Percentiles rank a stretch among this genome's conserved stretches.
phyloP scores from a whole-genome alignment of 2,329 filamentous ascomycete genomes.

The Alternaria metachromatica region DNA sequence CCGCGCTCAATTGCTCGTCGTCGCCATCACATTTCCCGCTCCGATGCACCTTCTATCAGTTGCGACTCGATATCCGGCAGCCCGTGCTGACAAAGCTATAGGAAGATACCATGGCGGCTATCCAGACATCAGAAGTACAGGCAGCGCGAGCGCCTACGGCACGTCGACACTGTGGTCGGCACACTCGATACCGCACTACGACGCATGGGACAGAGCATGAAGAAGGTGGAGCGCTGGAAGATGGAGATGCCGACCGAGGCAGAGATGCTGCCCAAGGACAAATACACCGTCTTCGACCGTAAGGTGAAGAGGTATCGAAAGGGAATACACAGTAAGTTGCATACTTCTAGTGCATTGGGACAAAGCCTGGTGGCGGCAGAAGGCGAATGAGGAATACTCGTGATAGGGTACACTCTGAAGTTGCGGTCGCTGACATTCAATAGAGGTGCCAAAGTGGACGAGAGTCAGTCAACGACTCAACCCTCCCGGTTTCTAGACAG shows the following conservation, averaged over 20 bases:
- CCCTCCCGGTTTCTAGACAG: slow-evolving; percentile 82
- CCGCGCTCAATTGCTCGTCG: neutral
- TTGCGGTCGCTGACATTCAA: slow-evolving; percentile 48
- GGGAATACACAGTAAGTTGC: slow-evolving; percentile 90
- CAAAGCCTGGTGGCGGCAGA: neutral
- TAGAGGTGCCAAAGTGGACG: slow-evolving; percentile 74
- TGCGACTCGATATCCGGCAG: slow-evolving; percentile 13
- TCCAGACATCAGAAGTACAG: slow-evolving; percentile 67
- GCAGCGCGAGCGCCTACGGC: slow-evolving; percentile 53
- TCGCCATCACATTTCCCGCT: neutral
- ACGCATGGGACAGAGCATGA: slow-evolving; percentile 71
- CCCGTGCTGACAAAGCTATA: slow-evolving; percentile 41
- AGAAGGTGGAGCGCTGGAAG: slow-evolving; percentile 89
- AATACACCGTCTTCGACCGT: slow-evolving; percentile 97
- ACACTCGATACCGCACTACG: slow-evolving; percentile 80
- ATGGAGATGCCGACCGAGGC: slow-evolving; percentile 92
- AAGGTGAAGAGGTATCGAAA: slow-evolving; percentile 96
- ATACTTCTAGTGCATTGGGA: too few species aligned
- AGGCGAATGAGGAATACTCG: neutral
- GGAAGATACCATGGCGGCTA: slow-evolving; percentile 97
- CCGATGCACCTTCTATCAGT: neutral
- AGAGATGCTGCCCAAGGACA: slow-evolving; percentile 95
- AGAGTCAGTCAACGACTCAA: slow-evolving; percentile 93
- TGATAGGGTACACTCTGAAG: neutral
- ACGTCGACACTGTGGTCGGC: slow-evolving; percentile 86